Percentiles rank a stretch among this genome's conserved stretches.
Evolutionary conservation across 768 basidiomycete genomes (phyloP).

Genomic region (Hypholoma sublateritium): DNA sequence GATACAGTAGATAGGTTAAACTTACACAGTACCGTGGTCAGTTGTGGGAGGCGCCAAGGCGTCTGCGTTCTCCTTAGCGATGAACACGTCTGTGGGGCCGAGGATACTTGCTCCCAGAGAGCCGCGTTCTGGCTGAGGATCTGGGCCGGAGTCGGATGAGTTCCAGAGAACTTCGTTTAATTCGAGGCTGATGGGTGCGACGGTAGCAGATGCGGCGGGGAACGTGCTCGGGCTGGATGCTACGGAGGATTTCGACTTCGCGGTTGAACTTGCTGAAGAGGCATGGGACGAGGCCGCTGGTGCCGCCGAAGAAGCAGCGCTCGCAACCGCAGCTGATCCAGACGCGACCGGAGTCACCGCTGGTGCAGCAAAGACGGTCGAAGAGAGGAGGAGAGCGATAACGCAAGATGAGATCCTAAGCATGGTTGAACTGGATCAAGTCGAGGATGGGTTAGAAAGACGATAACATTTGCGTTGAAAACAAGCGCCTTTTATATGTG

Average conservation of each 20-base stretch:
- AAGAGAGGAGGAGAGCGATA: conserved; percentile 33
- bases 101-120: conserved; percentile 46
- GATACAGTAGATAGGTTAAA: not conserved
- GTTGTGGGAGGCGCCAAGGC: conserved; percentile 60
- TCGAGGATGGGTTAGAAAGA: no score
- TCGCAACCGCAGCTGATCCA: conserved; percentile 9
- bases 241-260: conserved; percentile 16
- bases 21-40: conserved; percentile 50
- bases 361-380: conserved; percentile 24
- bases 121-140: conserved; percentile 45
- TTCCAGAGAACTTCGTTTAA: conserved; percentile 23
- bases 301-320: conserved; percentile 14
- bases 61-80: conserved; percentile 56
- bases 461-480: no score
- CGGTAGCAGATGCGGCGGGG: conserved; percentile 33
- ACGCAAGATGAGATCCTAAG: conserved; percentile 35
- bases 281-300: conserved; percentile 15
- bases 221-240: conserved; percentile 15
- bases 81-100: conserved; percentile 53
- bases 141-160: conserved; percentile 26
- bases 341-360: conserved; percentile 20
- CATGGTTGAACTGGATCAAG: conserved; percentile 22
- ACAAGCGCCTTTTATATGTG: conserved; percentile 17
- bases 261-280: conserved; percentile 15
- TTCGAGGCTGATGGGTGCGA: conserved; percentile 22